Percentiles rank a stretch among this genome's conserved stretches.
Evolutionary conservation across 2,329 filamentous ascomycete species (phyloP).

Genomic region (Cercospora zeae-maydis): DNA sequence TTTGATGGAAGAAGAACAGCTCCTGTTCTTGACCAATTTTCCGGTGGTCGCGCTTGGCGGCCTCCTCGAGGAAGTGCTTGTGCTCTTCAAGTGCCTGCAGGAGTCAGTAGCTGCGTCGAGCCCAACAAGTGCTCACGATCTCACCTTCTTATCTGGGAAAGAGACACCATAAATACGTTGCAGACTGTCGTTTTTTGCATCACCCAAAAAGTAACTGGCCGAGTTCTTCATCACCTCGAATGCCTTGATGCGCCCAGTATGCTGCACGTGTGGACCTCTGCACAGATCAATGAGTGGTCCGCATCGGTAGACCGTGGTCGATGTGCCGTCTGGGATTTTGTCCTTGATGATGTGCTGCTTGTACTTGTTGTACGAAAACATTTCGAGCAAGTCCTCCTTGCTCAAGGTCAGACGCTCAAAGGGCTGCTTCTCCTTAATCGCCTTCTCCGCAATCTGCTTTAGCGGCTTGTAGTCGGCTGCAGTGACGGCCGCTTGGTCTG

Average conservation of each 20-base stretch:
- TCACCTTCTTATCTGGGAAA: conserved; percentile 93
- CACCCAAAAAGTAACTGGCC: conserved; percentile 87
- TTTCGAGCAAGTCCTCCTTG: conserved; percentile 87
- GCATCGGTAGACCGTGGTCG: conserved; percentile 90
- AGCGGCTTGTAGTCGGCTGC: conserved; percentile 79
- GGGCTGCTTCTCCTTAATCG: conserved; percentile 94
- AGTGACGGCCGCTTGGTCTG: conserved; percentile 67
- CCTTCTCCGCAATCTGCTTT: conserved; percentile 73
- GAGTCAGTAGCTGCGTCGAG: background rate
- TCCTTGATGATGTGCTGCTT: conserved; percentile 97
- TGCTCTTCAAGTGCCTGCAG: conserved; percentile 65
- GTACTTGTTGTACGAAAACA: conserved; percentile 98
- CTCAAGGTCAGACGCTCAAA: conserved; percentile 86
- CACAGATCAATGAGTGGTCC: conserved; percentile 94
- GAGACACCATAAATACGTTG: conserved; percentile 96
- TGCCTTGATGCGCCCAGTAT: conserved; percentile 89
- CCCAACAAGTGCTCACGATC: background rate
- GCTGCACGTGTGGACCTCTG: conserved; percentile 88
- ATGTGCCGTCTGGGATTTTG: conserved; percentile 83
- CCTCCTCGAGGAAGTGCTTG: conserved; percentile 92
- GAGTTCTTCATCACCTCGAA: conserved; percentile 90
- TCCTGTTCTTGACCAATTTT: conserved; percentile 94
- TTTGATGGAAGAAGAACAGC: conserved; percentile 93
- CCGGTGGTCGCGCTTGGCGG: conserved; percentile 93
- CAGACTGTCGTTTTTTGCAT: conserved; percentile 88